Conservation (phyloP, 1,284 basidiomycete species). For the Rhodotorula sp. region DNA sequence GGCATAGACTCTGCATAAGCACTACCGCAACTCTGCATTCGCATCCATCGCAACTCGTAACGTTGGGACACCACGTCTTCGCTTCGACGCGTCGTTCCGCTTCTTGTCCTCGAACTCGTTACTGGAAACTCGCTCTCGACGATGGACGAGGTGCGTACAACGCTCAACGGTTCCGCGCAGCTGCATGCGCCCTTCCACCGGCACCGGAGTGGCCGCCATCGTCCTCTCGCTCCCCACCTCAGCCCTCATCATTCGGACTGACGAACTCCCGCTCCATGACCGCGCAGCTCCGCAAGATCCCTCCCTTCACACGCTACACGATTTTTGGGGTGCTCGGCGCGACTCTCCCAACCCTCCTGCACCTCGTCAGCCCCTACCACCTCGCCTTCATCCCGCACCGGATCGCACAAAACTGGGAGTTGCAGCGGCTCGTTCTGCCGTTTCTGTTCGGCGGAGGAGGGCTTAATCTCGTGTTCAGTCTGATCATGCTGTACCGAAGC, state of each 20-base stretch:
- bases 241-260: background rate
- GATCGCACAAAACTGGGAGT: slow-evolving; percentile 50
- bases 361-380: slow-evolving; percentile 58
- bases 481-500: slow-evolving; percentile 71
- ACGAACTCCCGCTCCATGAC: background rate
- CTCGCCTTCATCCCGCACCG: slow-evolving; percentile 59
- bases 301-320: slow-evolving; percentile 75
- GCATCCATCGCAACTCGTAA: background rate
- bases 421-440: slow-evolving; percentile 73
- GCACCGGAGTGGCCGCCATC: too few relatives aligned
- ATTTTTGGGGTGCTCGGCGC: slow-evolving; percentile 62
- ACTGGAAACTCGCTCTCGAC: background rate
- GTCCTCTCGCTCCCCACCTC: too few relatives aligned
- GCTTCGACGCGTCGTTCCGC: background rate
- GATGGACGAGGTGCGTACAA: background rate
- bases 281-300: slow-evolving; percentile 68
- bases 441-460: slow-evolving; percentile 70
- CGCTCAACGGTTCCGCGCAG: background rate
- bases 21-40: background rate
- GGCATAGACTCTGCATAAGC: background rate
- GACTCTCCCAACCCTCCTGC: slow-evolving; percentile 62
- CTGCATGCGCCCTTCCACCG: too few relatives aligned
- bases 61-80: background rate
- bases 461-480: slow-evolving; percentile 66
- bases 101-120: background rate